phyloP scores from a whole-genome alignment of 352 stramenopile species.

The Pythium folliculosum region DNA sequence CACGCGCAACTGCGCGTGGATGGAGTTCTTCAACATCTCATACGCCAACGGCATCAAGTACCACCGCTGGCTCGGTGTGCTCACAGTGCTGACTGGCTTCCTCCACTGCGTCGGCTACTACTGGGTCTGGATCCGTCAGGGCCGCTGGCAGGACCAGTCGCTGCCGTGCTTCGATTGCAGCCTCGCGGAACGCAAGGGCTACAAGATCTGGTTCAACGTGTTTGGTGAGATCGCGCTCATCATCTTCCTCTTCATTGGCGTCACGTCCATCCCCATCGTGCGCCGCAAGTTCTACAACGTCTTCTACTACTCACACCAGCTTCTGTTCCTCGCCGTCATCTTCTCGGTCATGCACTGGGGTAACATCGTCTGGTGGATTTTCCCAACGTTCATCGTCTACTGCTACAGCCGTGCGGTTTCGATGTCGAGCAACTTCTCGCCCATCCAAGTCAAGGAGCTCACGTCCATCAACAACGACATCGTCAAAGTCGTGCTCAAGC shows the following conservation, averaged over 20 bases:
- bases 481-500: constrained; percentile 41
- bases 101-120: constrained; percentile 31
- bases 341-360: constrained; percentile 41
- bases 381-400: constrained; percentile 43
- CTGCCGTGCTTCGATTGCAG: constrained; percentile 46
- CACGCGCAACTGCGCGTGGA: constrained; percentile 43
- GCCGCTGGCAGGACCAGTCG: constrained; percentile 23
- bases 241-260: constrained; percentile 36
- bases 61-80: constrained; percentile 43
- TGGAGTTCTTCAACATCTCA: constrained; percentile 47
- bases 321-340: constrained; percentile 42
- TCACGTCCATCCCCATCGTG: constrained; percentile 38
- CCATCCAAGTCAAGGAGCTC: constrained; percentile 35
- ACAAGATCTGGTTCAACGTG: constrained; percentile 39
- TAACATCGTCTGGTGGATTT: constrained; percentile 36
- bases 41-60: constrained; percentile 52
- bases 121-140: constrained; percentile 27
- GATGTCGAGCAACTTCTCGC: constrained; percentile 24
- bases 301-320: constrained; percentile 51
- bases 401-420: constrained; percentile 37
- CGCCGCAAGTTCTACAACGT: constrained; percentile 43
- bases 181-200: constrained; percentile 18
- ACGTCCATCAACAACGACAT: constrained; percentile 25
- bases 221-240: constrained; percentile 42
- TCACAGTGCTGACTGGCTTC: constrained; percentile 26